Base-by-base conservation (phyloP, 495 filamentous ascomycete genomes). In the Aspergillus kassunensis region DNA sequence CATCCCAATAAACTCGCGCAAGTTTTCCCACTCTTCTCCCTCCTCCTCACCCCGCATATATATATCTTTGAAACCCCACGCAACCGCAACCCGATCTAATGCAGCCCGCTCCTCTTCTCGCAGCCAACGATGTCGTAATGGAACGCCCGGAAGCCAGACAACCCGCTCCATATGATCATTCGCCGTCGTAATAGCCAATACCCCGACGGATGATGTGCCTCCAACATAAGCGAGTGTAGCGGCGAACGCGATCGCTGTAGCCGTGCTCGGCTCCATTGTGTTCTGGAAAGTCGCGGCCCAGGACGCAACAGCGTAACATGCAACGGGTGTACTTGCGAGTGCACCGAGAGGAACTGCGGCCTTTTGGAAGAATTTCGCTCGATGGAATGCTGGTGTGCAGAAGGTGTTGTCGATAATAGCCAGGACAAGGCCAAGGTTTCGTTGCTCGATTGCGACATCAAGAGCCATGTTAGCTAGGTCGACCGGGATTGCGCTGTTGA, bases 91-190 rank as follows among this genome's bases (percentile, higher is more conserved):
- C 62, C 79, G 84, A 74, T 98, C 93, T 52, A 91, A 67, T 8
- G 92, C 89, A n/a, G 84, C 87, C 18, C 93, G 79, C 71, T 98
- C 93, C 43, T 96, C 90, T 71, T 98, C 93, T 29, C 89, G 78
- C 33, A 96, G 64, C 91, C 91, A 97, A n/a, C 95, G 80, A 53
- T 91, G 74, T 53, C 85, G 75, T 59, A 98, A 69, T 20, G 89
- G 87, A 20, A 86, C 84, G 2, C 93, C 93, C 11, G 77, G 72
- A 11, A 83, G 75, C 95, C 95, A 98, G 4, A 85, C 87, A 25
- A 97, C 88, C 4, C 93, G 82, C 50, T 90, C 84, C 88, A 96
- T 95, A 65, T 97, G 91, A 65, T 96, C 90, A 70, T 96, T 97
- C 16, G 81, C 73, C 13, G 91, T 96, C 25, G 86, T 86, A 20